A percentile compares a stretch with the other conserved stretches of the same genome.
phyloP scores from a whole-genome alignment of 1,284 basidiomycete species.

The Leccinum glutinopallens region DNA sequence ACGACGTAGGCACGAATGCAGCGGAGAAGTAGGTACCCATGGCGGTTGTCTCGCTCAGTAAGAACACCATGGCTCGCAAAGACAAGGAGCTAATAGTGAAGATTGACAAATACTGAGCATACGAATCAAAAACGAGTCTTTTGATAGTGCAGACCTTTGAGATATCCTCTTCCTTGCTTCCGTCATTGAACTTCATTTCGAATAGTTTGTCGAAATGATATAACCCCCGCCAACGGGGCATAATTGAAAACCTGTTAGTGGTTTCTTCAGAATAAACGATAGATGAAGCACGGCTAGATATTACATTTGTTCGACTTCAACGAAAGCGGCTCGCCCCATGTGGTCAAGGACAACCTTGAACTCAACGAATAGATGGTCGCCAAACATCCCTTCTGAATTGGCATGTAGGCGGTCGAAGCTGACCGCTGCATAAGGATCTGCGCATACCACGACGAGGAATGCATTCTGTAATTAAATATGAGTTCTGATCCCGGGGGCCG shows the following conservation, averaged over 20 bases:
- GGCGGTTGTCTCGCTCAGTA: constrained; percentile 6
- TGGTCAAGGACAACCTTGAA: constrained; percentile 25
- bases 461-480: constrained; percentile 34
- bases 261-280: background rate
- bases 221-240: constrained; percentile 40
- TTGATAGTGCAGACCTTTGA: constrained; percentile 34
- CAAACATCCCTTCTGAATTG: constrained; percentile 37
- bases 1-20: constrained; percentile 23
- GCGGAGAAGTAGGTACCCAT: constrained; percentile 29
- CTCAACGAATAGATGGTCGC: constrained; percentile 33
- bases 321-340: too few species aligned
- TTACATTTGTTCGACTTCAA: constrained; percentile 10
- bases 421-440: constrained; percentile 35
- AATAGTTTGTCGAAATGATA: constrained; percentile 39
- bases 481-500: too few species aligned
- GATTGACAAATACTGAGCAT: too few species aligned
- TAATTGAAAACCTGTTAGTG: constrained; percentile 24
- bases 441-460: constrained; percentile 34
- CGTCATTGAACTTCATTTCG: constrained; percentile 39
- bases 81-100: constrained; percentile 27
- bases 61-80: constrained; percentile 36
- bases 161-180: constrained; percentile 41
- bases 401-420: constrained; percentile 44
- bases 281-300: background rate
- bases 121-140: background rate